phyloP scores from a whole-genome alignment of 352 stramenopile genomes.

The Blastocystis hominis region DNA sequence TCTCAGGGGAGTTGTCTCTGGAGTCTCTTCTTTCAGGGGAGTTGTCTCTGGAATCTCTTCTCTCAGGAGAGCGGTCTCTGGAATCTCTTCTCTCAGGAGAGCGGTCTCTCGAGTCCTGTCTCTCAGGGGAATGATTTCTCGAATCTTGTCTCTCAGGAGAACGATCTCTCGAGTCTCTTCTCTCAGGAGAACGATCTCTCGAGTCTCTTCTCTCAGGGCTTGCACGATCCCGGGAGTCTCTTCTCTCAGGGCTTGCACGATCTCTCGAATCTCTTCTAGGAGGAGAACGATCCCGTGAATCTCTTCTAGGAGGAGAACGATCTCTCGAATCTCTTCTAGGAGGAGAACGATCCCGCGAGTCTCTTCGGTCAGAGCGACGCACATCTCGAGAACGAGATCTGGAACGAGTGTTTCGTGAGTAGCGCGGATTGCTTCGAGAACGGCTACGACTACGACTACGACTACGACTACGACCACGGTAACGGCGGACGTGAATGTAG shows the following conservation, averaged over 20 bases:
- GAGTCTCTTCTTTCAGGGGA: not conserved
- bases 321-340: not conserved
- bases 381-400: not conserved
- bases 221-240: not conserved
- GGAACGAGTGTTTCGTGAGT: not conserved
- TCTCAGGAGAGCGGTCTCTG: not conserved
- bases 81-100: not conserved
- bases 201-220: not conserved
- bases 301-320: not conserved
- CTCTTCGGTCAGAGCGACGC: not conserved
- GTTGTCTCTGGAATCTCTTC: not conserved
- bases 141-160: not conserved
- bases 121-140: not conserved
- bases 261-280: not conserved
- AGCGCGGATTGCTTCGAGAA: not conserved
- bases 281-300: not conserved
- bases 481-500: conserved; percentile 18
- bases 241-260: not conserved
- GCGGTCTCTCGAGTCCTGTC: not conserved
- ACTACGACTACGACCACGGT: not conserved
- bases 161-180: not conserved
- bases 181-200: not conserved
- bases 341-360: not conserved
- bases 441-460: not conserved
- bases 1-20: not conserved